These are phyloP conservation scores for Tubosaeta sp. DNA, from an alignment of 768 basidiomycete species.

Conservation along the genomic window DNA sequence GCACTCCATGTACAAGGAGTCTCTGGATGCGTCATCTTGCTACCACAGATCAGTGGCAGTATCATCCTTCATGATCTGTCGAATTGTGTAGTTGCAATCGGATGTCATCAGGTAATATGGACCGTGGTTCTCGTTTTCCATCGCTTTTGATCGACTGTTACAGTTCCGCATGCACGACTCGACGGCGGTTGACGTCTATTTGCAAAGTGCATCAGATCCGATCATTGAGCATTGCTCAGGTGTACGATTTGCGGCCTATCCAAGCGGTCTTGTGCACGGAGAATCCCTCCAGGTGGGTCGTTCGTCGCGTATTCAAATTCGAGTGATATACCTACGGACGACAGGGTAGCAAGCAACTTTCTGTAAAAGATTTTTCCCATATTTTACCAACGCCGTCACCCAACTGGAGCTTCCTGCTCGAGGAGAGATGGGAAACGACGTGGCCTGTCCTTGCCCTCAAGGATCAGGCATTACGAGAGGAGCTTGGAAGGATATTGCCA, in stretches of 20 bases:
- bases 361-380: slow-evolving; percentile 83
- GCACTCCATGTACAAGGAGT: slow-evolving; percentile 46
- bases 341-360: slow-evolving; percentile 37
- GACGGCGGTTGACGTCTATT: slow-evolving; percentile 55
- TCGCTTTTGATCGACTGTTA: background rate
- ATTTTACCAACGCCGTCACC: slow-evolving; percentile 73
- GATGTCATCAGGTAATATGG: slow-evolving; percentile 70
- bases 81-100: slow-evolving; percentile 61
- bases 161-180: slow-evolving; percentile 91
- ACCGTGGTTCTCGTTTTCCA: background rate
- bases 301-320: background rate
- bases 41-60: slow-evolving; percentile 67
- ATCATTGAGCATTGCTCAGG: slow-evolving; percentile 71
- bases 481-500: slow-evolving; percentile 18
- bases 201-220: slow-evolving; percentile 66
- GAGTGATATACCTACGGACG: background rate
- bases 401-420: slow-evolving; percentile 48
- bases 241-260: slow-evolving; percentile 66
- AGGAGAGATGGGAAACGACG: slow-evolving; percentile 10
- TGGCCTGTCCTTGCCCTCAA: slow-evolving; percentile 24
- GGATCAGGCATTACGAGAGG: slow-evolving; percentile 11
- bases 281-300: slow-evolving; percentile 13
- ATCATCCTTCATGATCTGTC: slow-evolving; percentile 63
- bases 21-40: slow-evolving; percentile 55
- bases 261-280: slow-evolving; percentile 24